Evolutionary conservation across 139 green algal genomes (phyloP).

Genomic region (Coccomyxa sp.): DNA sequence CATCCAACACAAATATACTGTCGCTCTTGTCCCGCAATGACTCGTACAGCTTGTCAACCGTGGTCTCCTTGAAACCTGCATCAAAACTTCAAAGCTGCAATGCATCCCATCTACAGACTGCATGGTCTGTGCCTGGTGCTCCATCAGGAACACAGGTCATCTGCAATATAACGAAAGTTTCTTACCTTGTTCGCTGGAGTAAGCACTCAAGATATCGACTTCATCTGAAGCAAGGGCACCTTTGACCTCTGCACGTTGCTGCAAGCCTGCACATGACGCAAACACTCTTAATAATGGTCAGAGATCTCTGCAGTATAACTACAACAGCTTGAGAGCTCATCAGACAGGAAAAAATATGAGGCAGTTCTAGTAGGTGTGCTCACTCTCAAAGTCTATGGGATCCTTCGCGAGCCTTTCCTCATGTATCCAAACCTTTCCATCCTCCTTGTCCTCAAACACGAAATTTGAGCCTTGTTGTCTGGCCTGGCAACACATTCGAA

Average conservation of each 20-base stretch:
- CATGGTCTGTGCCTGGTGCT: background rate
- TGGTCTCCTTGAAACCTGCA: background rate
- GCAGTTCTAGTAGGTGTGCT: background rate
- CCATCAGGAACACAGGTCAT: background rate
- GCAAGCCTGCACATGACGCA: background rate
- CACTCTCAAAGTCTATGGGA: background rate
- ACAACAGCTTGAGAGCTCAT: background rate
- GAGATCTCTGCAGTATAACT: background rate
- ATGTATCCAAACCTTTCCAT: background rate
- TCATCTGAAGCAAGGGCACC: background rate
- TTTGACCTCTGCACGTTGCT: background rate
- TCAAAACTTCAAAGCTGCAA: background rate
- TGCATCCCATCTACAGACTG: background rate
- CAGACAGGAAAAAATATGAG: background rate
- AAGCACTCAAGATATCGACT: background rate
- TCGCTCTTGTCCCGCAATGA: background rate
- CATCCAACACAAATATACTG: background rate
- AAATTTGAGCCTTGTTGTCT: background rate
- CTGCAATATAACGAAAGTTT: too few relatives aligned
- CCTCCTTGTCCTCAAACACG: background rate
- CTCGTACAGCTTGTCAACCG: background rate
- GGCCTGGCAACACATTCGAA: background rate
- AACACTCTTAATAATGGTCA: background rate
- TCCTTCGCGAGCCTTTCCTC: background rate
- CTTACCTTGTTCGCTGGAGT: background rate